These are phyloP conservation scores for Neofusicoccum cordaticola DNA, from an alignment of 2,329 filamentous ascomycete genomes.

Conservation along the genomic window DNA sequence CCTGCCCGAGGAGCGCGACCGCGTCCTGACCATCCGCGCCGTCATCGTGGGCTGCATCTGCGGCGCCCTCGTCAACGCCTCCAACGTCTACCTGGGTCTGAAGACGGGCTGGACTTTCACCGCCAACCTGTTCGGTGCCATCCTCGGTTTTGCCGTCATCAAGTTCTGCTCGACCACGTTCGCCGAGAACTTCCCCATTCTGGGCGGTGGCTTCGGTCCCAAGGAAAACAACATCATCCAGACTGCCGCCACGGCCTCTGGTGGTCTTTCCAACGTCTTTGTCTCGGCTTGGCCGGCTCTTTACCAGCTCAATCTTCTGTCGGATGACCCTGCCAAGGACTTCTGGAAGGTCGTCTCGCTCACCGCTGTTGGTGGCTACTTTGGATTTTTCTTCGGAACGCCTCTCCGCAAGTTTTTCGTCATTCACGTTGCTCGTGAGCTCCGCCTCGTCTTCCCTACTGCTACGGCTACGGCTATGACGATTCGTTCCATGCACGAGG, in stretches of 20 bases:
- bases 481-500: slow-evolving; percentile 62
- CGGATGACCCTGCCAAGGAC: slow-evolving; percentile 51
- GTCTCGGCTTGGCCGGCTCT: slow-evolving; percentile 60
- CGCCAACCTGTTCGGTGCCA: slow-evolving; percentile 43
- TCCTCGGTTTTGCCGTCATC: slow-evolving; percentile 60
- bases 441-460: slow-evolving; percentile 59
- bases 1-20: slow-evolving; percentile 43
- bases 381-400: slow-evolving; percentile 58
- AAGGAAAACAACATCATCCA: slow-evolving; percentile 63
- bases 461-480: slow-evolving; percentile 60
- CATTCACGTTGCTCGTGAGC: slow-evolving; percentile 61
- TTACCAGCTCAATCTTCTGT: slow-evolving; percentile 55
- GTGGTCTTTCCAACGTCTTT: slow-evolving; percentile 57
- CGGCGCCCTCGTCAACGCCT: slow-evolving; percentile 60
- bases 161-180: slow-evolving; percentile 53
- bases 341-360: slow-evolving; percentile 59
- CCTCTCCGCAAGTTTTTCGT: slow-evolving; percentile 64
- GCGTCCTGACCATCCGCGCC: slow-evolving; percentile 56
- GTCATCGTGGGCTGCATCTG: slow-evolving; percentile 55
- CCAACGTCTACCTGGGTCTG: slow-evolving; percentile 57
- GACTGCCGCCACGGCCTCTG: slow-evolving; percentile 58
- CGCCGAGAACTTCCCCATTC: slow-evolving; percentile 48
- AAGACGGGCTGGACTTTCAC: slow-evolving; percentile 46
- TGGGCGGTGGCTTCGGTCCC: slow-evolving; percentile 57
- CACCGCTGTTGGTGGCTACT: slow-evolving; percentile 61